Percentiles rank a stretch among this genome's conserved stretches.
Evolutionary conservation across 345 rosid species (phyloP).

Genomic region (Orychophragmus violaceus): DNA sequence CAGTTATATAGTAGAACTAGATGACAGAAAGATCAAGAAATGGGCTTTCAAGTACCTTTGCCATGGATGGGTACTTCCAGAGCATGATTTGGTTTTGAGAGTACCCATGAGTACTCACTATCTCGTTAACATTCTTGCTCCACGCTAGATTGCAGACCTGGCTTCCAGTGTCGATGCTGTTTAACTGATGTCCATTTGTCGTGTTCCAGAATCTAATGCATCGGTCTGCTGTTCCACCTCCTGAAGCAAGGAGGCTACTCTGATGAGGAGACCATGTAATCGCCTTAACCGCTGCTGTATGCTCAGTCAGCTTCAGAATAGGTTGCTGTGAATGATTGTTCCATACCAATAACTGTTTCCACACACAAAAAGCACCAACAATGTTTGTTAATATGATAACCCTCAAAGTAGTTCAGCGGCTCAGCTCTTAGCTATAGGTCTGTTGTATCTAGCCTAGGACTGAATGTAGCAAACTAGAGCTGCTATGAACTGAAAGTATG

Average conservation of each 20-base stretch:
- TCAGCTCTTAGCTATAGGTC: not conserved
- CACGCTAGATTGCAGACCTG: slow-evolving; percentile 97
- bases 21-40: not conserved
- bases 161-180: slow-evolving; percentile 90
- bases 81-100: slow-evolving; percentile 98
- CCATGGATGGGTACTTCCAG: slow-evolving; percentile 92
- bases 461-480: not conserved
- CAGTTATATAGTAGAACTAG: not conserved
- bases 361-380: not conserved
- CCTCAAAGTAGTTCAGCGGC: not conserved
- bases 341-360: slow-evolving; percentile 87
- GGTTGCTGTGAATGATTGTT: slow-evolving; percentile 93
- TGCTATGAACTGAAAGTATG: not conserved
- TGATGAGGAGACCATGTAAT: slow-evolving; percentile 99
- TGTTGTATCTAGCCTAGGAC: not conserved
- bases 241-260: slow-evolving; percentile 88
- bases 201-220: slow-evolving; percentile 98
- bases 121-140: slow-evolving; percentile 97
- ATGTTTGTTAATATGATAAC: not conserved
- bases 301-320: slow-evolving; percentile 64
- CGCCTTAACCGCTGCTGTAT: slow-evolving; percentile 98
- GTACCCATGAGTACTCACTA: slow-evolving; percentile 95
- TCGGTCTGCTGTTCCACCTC: slow-evolving; percentile 97
- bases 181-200: slow-evolving; percentile 74
- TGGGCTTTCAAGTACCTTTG: slow-evolving; percentile 48